Evolutionary conservation across 306 rosid species (phyloP).

Genomic region (Cicer bijugum): DNA sequence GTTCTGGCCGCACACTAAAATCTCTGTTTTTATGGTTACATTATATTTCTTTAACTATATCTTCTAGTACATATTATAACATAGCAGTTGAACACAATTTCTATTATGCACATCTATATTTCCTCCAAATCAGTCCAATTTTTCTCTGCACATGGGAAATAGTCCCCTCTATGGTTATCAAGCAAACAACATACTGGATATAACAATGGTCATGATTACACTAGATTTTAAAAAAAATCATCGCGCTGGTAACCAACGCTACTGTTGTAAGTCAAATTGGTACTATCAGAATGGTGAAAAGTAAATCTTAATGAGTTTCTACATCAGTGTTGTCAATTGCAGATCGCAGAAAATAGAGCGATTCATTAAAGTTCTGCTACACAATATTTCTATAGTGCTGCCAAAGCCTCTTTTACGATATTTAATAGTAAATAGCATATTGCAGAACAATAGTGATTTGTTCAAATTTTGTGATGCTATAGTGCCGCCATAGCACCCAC

Average conservation of each 20-base stretch:
- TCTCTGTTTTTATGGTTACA: background rate
- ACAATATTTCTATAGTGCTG: too few species aligned
- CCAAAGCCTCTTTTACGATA: too few species aligned
- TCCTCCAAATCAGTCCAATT: conserved; percentile 17
- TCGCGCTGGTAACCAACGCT: conserved; percentile 22
- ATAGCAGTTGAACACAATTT: conserved; percentile 9
- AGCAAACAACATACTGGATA: conserved; percentile 7
- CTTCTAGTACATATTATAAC: conserved; percentile 4
- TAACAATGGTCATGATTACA: background rate
- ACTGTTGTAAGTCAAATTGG: conserved; percentile 12
- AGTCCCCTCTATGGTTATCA: background rate
- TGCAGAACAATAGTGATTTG: too few species aligned
- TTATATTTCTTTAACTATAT: background rate
- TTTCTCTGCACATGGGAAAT: background rate
- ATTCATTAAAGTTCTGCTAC: too few species aligned
- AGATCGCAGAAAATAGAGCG: too few species aligned
- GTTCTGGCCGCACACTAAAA: background rate
- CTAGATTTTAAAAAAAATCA: background rate
- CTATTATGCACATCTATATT: background rate
- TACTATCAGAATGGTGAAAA: conserved; percentile 6
- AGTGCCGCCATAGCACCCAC: too few species aligned
- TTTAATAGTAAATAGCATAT: too few species aligned
- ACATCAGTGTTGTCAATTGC: too few species aligned
- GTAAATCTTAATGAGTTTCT: background rate
- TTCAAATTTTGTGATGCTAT: too few species aligned